Percentiles rank a stretch among this genome's conserved stretches.
Conservation (phyloP, 345 rosid genomes). For the Viola odorata region DNA sequence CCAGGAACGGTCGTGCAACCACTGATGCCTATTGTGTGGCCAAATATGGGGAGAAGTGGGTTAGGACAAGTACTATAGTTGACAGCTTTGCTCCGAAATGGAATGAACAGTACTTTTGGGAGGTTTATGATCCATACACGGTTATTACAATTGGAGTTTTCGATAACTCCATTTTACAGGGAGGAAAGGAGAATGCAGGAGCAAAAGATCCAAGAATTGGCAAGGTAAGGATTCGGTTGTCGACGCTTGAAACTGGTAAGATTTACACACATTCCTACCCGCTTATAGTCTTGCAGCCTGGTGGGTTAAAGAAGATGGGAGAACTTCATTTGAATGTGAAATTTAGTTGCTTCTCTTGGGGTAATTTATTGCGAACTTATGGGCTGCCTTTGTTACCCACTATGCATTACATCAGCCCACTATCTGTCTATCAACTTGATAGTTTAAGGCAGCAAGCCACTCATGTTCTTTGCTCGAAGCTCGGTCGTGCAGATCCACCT, state of each 20-base stretch:
- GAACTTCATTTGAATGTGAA: constrained; percentile 40
- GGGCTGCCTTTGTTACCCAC: constrained; percentile 32
- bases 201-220: constrained; percentile 35
- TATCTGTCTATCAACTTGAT: constrained; percentile 32
- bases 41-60: constrained; percentile 50
- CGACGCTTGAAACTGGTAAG: constrained; percentile 31
- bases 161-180: constrained; percentile 33
- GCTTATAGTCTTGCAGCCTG: constrained; percentile 30
- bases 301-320: constrained; percentile 46
- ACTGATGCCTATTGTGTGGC: constrained; percentile 49
- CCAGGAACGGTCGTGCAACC: constrained; percentile 31
- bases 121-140: constrained; percentile 49
- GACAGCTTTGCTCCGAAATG: constrained; percentile 39
- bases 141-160: constrained; percentile 43
- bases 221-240: constrained; percentile 40
- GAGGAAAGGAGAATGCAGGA: constrained; percentile 6
- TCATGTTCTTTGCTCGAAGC: constrained; percentile 24
- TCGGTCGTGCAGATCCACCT: constrained; percentile 19
- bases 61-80: constrained; percentile 39
- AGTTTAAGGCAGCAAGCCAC: constrained; percentile 41
- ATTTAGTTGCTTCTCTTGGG: constrained; percentile 30
- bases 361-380: constrained; percentile 32
- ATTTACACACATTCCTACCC: constrained; percentile 43
- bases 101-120: constrained; percentile 56
- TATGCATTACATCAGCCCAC: constrained; percentile 38